These are phyloP conservation scores for Dendrobium nobile DNA, from an alignment of 106 monocot species.

Conservation along the genomic window DNA sequence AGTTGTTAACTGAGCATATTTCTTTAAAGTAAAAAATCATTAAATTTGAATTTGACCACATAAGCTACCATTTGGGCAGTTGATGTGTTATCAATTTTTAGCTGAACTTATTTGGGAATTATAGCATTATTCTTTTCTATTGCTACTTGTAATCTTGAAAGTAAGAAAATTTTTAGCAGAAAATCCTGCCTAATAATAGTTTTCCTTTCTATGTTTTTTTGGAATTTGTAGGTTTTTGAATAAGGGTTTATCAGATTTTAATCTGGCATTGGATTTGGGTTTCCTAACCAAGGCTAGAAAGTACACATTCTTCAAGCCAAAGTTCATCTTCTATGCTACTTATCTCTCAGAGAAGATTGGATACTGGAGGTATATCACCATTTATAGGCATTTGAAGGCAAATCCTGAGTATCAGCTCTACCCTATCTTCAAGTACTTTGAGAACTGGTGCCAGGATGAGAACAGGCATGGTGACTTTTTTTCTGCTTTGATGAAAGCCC, in stretches of 20 bases:
- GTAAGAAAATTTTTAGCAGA: not conserved
- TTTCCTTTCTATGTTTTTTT: not conserved
- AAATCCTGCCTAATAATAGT: too few species aligned
- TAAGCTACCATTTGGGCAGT: too few species aligned
- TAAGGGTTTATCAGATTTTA: conserved; percentile 96
- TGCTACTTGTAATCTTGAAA: not conserved
- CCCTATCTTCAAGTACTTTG: conserved; percentile 99
- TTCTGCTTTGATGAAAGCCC: conserved; percentile 95
- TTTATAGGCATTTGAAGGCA: conserved; percentile 82
- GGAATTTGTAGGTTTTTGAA: conserved; percentile 69
- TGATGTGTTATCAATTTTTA: too few species aligned
- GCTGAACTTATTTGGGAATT: too few species aligned
- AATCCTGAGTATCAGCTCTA: conserved; percentile 88
- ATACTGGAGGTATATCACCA: conserved; percentile 99
- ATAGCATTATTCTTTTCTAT: not conserved
- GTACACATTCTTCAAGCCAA: conserved; percentile 99
- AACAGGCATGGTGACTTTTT: conserved; percentile 98
- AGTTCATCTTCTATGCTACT: conserved; percentile 97
- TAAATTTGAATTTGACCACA: too few species aligned
- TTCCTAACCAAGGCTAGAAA: conserved; percentile 95
- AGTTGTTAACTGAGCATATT: too few species aligned
- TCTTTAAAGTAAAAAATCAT: too few species aligned
- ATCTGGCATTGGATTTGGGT: conserved; percentile 85
- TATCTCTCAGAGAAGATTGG: conserved; percentile 97
- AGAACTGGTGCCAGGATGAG: conserved; percentile 99